Base-by-base conservation (phyloP, 2,329 filamentous ascomycete species). In the Verruconis gallopava region DNA sequence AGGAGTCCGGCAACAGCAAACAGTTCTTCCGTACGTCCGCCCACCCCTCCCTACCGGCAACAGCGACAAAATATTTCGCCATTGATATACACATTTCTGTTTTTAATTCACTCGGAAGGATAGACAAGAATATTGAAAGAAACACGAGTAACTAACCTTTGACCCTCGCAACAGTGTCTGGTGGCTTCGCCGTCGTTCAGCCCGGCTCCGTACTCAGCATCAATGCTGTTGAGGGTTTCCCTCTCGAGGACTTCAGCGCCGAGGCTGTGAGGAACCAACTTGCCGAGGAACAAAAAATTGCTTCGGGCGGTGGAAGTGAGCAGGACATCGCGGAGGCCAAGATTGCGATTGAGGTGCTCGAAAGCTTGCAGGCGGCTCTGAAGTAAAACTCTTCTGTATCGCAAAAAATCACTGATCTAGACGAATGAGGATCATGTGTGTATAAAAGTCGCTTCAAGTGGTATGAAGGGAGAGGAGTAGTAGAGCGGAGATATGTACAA, bases 281-380 rank as follows among this genome's bases (percentile, higher is more conserved):
- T 56, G 68, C 84, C 47, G 91, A 98, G 72, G 86, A 88, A 51
- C 85, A 94, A 70, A 96, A 95, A 79, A 80, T 96, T 60, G 86
- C 81, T 56, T 78, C 69, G 63, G 91, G 91, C 59, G 78, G 72
- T 60, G 91, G 89, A 59, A 95, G 85, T 66, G 91, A 95, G 77
- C 81, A 86, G 69, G 91, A 96, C 60, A 84, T 96, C 67, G 89
- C 89, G 51, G 91, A 98, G 78, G 91, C 91, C 53, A 96, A 95
- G 78, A 89, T 98, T 63, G 89, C 96, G 75, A 70, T 98, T 54
- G 91, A 98, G 85, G 89, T 94, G 57, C 73, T 91, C 55, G 84
- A 91, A 75, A 83, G 76, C 62, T 73, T 91, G 57, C 79, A 86
- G 68, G 77, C 79, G 55, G 76, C 73, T 55, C 71, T 89, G 61